Base-by-base conservation (phyloP, 2,329 filamentous ascomycete genomes). In the Alternaria sp. region DNA sequence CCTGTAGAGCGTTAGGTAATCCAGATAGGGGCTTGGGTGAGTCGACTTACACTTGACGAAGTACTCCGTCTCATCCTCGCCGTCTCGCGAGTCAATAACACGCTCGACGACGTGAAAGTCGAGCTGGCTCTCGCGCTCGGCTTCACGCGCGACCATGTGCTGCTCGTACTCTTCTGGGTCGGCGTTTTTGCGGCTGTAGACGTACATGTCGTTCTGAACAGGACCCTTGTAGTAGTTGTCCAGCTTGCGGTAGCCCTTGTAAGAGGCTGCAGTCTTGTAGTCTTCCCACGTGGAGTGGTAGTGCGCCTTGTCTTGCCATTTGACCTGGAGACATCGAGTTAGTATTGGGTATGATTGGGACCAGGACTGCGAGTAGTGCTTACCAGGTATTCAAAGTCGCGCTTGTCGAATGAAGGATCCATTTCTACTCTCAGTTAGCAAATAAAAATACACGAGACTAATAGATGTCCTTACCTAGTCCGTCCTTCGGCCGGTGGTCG, bases 271-370 rank as follows among this genome's bases (percentile, higher is more conserved):
- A 21, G 83, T 85, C 54, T 91, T 88, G 58, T 89, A 89, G 0
- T 88, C 89, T 78, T 98, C 93, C 94, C 95, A 99, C 0, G 93
- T 96, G 56, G 96, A 91, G 80, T 99, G 95, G 68, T 96, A 89
- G 75, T 99, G 93, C 10, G 95, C 96, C 78, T 93, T 92, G 66
- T 90, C 92, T 78, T 97, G 92, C 95, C 96, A 99, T 81, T 99
- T 99, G 78, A 99, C 93, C 78, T 89, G 86, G 69, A 10, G 21
- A 8, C 9, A 39, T 2, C 29, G 4, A 36, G 60, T 74, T 58
- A 72, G 63, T 31, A 54, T 23, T 3, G n/a, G 17, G 39, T 8
- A 29, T 9, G 13, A n/a, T 4, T n/a, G 24, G 3, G 14, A 14
- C 31, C 11, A 8, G 14, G 84, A 17, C 48, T 28, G 40, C 28